phyloP scores from a whole-genome alignment of 495 filamentous ascomycete species.

The Evansstolkia leycettana region DNA sequence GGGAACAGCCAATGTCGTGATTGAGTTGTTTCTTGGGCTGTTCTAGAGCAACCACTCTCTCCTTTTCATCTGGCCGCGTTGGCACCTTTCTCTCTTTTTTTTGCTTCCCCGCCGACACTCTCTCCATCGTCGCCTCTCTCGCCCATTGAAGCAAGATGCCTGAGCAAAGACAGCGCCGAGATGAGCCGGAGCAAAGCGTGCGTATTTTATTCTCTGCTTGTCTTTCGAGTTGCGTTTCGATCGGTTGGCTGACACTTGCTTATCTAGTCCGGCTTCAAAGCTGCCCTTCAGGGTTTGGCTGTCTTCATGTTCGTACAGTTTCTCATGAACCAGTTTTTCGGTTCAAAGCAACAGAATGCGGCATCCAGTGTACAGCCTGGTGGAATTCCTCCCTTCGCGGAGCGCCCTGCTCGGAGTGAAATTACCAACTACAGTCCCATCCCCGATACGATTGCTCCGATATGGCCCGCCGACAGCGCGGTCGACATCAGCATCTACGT shows the following conservation, averaged over 20 bases:
- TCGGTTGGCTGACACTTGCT: constrained; percentile 12
- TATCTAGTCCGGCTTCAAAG: constrained; percentile 40
- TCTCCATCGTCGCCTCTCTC: too few relatives aligned
- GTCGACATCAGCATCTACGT: constrained; percentile 82
- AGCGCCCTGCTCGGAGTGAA: constrained; percentile 46
- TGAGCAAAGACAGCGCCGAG: constrained; percentile 30
- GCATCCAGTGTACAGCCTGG: constrained; percentile 31
- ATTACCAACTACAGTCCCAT: constrained; percentile 57
- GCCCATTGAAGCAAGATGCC: constrained; percentile 23
- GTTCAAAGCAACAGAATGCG: constrained; percentile 35
- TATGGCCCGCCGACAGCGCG: constrained; percentile 69
- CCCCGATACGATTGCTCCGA: constrained; percentile 69
- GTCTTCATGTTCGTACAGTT: constrained; percentile 61
- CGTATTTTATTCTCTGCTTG: constrained; percentile 10
- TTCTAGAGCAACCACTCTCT: too few relatives aligned
- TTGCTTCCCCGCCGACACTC: background rate
- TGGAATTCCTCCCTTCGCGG: constrained; percentile 51
- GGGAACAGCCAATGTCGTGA: too few relatives aligned
- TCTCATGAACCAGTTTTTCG: constrained; percentile 43
- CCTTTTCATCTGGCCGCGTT: constrained; percentile 11
- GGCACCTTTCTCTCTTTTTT: constrained; percentile 15
- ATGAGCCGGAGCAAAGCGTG: constrained; percentile 25
- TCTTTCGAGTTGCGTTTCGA: background rate
- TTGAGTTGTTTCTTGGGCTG: too few relatives aligned
- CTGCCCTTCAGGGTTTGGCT: constrained; percentile 49